Evolutionary conservation across 2,329 filamentous ascomycete genomes (phyloP), one percentile per base, ranked within the genome.

Genomic region (Gliomastix tumulicola): DNA sequence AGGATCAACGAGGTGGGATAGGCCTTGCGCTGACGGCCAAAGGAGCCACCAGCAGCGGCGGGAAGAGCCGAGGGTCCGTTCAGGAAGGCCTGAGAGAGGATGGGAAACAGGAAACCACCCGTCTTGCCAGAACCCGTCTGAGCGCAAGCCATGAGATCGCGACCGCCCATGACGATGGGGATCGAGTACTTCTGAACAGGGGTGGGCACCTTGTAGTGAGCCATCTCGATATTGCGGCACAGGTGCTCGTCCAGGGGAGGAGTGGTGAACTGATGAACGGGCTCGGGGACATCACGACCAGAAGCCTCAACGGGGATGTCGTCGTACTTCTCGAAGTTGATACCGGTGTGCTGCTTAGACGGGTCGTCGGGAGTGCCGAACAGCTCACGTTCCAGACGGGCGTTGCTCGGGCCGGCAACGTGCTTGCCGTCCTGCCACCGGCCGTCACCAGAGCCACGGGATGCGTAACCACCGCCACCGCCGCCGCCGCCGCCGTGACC

Each of bases 261-360:
- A 66, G 92, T 94, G 58, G 79, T 88, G 76, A 98, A 98, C 43
- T 80, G 75, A 48, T 82, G 82, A 49, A 96, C 87, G 90, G 84
- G 25, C 57, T 97, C 92, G 32, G 92, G 92, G 36, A 97, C 88
- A 56, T 94, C 80, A 37, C 88, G 82, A 42, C 92, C 92, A 42
- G 90, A 96, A 45, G 92, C 92, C 68, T 97, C 92, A 47, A 98
- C 92, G 38, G 92, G 92, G 49, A 98, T 98, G 64, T 98, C 92
- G 58, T 98, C 92, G 68, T 98, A 98, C 75, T 98, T 98, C 71
- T 95, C 84, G 61, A 98, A 98, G 78, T 98, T 98, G 84, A 98
- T 97, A 66, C 92, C 92, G 22, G 88, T 96, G 56, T 94, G 86
- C 63, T 95, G 86, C 76, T 96, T 97, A 49, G 84, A 80, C 45